Percentiles rank a stretch among this genome's conserved stretches.
Conservation (phyloP, 169 alveolate species). For the Eimeria sp. region DNA sequence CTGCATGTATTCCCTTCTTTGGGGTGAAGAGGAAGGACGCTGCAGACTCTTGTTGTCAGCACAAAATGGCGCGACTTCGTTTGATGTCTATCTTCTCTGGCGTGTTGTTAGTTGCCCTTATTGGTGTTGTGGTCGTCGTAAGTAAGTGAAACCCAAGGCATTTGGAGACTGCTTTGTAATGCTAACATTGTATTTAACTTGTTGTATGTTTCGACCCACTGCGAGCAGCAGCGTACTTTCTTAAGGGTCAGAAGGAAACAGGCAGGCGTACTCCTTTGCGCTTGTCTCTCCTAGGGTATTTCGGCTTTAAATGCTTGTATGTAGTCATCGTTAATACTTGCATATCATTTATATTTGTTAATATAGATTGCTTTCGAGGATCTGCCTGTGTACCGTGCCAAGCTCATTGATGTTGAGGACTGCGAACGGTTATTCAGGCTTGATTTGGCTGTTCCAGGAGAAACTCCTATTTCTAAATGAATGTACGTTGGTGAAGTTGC, state of each 20-base stretch:
- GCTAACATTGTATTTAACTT: background rate
- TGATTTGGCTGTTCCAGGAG: conserved; percentile 75
- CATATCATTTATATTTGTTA: background rate
- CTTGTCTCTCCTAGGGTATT: background rate
- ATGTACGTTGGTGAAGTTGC: background rate
- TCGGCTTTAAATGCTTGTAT: background rate
- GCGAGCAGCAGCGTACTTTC: background rate
- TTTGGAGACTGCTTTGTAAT: background rate
- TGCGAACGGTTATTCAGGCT: background rate
- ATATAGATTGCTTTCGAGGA: background rate
- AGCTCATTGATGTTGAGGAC: background rate
- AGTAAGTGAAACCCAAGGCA: background rate
- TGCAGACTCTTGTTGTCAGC: background rate
- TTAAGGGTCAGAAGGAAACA: background rate
- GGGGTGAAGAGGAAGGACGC: background rate
- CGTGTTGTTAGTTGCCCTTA: background rate
- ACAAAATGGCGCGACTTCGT: background rate
- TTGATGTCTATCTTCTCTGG: background rate
- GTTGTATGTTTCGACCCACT: background rate
- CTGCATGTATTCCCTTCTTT: background rate
- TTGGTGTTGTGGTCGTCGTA: background rate
- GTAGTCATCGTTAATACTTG: background rate
- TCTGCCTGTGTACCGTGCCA: background rate
- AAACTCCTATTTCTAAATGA: conserved; percentile 51
- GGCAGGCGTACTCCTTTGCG: background rate